phyloP scores from a whole-genome alignment of 2,329 filamentous ascomycete species.

The Tolypocladium tundrense region DNA sequence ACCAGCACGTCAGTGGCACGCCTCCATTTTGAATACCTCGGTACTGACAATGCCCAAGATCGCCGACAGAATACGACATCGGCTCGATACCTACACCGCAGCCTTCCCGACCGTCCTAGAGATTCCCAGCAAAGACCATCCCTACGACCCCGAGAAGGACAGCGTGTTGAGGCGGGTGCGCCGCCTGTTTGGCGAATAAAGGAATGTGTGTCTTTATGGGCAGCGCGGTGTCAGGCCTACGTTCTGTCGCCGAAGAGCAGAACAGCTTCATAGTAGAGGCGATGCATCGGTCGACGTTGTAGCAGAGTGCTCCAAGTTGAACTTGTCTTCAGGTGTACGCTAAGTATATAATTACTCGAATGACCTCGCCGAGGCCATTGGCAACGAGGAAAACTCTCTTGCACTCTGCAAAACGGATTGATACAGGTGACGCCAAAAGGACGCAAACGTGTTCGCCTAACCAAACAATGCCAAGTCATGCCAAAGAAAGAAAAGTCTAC shows the following conservation, averaged over 20 bases:
- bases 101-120: conserved; percentile 95
- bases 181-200: conserved; percentile 56
- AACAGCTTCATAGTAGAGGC: not conserved
- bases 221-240: not conserved
- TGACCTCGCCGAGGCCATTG: not conserved
- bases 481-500: not conserved
- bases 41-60: conserved; percentile 48
- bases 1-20: conserved; percentile 71
- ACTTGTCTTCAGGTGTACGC: not conserved
- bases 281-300: not conserved
- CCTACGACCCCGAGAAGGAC: conserved; percentile 98
- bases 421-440: not conserved
- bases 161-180: conserved; percentile 84
- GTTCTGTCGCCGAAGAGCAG: not conserved
- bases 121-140: conserved; percentile 97
- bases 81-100: conserved; percentile 83
- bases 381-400: not conserved
- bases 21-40: not conserved
- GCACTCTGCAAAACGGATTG: not conserved
- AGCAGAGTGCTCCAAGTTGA: not conserved
- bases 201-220: not conserved
- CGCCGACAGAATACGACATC: conserved; percentile 84
- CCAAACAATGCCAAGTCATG: not conserved
- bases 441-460: not conserved
- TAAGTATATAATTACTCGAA: not conserved